Base-by-base conservation (phyloP, 1,139 yeast genomes). In the Magnusiomyces suaveolens region DNA sequence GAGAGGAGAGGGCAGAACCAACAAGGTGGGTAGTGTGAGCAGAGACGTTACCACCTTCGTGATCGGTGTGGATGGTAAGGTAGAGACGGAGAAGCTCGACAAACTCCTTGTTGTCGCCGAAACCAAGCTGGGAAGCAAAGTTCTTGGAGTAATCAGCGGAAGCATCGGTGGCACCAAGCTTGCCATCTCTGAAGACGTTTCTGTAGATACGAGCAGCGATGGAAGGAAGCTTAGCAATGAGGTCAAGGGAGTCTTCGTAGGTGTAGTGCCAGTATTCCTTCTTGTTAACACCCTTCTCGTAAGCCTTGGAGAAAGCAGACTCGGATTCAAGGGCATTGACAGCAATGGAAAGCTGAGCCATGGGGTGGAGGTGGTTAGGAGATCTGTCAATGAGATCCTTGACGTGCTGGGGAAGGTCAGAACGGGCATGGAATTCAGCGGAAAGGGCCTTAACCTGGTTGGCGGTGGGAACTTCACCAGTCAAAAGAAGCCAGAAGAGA, bases 11-110 rank as follows among this genome's bases (percentile, higher is more conserved):
- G 57, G 97, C 97, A 49, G 96, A 87, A 68, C 97, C 97, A 62
- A 90, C 97, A 74, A 90, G 80, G 76, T 90, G 96, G 67, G 97
- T 90, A 71, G 97, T 84, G 80, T 90, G 97, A 58, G 97, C 97
- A 60, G 96, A 87, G 62, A 90, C 97, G 72, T 90, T 90, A 75
- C 97, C 97, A 78, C 97, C 97, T 79, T 90, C 97, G 79, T 90
- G 97, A 74, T 90, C 97, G 57, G 95, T 85, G 81, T 90, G 97
- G 74, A 90, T 86, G 67, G 97, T 87, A 72, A 90, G 80, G 82
- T 90, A 90, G 69, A 90, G 81, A 79, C 97, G 87, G 85, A 90
- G 82, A 70, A 90, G 82, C 77, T 90, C 96, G 62, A 84, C 79
- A 73, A 90, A 89, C 76, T 85, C 88, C 69, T 75, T 71, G 78